Evolutionary conservation across 768 basidiomycete species (phyloP), one percentile per base, ranked within the genome.

Genomic region (Agrocybe praecox): DNA sequence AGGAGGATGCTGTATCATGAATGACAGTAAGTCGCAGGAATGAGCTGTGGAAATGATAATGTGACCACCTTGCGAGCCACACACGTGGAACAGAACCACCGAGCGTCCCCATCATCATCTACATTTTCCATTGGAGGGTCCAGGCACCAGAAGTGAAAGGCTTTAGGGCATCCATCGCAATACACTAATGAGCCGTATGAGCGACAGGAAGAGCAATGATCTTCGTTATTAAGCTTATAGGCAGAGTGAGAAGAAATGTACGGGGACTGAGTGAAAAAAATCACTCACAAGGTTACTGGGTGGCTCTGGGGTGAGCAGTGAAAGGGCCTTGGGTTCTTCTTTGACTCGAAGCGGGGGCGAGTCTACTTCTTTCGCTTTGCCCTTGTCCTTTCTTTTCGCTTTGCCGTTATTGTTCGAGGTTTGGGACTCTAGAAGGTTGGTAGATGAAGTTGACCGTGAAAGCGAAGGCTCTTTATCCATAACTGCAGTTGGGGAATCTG

Each of bases 91-190:
- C 92, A 93, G 73, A 86, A 92, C 88, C 89, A 94, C 68, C 84
- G 80, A 63, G 87, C 84, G 73, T 92, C 90, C 12, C 91, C 90
- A 45, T 97, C 85, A 63, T 59, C 63, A 71, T 97, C 94, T 59
- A 89, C 81, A 48, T 86, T 78, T 59, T 95, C 92, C 78, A 98
- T 84, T 19, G 97, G 97, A 52, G 97, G 97, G 71, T 99, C 91
- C 62, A 99, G 81, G 72, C 97, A 99, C 84, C 90, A 88, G 58
- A 98, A 86, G 74, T 99, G 97, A 72, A 97, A 99, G 7, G 95
- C 94, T 61, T 90, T 79, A 33, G 96, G 93, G 70, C 97, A 99
- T 18, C 96, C 95, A 71, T 98, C 97, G 72, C 97, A 99, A 70
- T 97, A 98, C 18, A 99, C 85, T 58, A 98, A 81, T 44, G 90